phyloP scores from a whole-genome alignment of 192 early-diverging fungal species.

The Pecoramyces ruminantium region DNA sequence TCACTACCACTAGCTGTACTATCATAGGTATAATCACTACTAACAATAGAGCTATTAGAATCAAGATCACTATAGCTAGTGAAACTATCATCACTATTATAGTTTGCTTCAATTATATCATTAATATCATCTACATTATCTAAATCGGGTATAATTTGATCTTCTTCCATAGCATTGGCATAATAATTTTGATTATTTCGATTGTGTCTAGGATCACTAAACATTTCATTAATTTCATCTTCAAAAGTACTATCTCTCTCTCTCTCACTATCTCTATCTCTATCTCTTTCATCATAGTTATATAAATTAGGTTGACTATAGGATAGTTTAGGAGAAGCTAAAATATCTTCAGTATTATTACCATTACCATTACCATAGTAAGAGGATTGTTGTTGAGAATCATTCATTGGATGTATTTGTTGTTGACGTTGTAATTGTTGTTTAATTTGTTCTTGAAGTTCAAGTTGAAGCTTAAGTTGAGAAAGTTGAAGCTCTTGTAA shows the following conservation, averaged over 20 bases:
- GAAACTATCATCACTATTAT: not conserved
- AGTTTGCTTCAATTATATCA: not conserved
- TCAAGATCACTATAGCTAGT: not conserved
- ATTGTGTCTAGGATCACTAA: not conserved
- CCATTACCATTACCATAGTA: too few species aligned
- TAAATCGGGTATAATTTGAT: not conserved
- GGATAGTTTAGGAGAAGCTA: too few species aligned
- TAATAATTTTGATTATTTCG: not conserved
- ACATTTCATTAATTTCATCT: not conserved
- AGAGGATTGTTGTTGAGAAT: not conserved
- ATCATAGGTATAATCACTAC: not conserved
- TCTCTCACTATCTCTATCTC: too few species aligned
- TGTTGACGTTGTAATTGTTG: not conserved
- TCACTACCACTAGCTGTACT: not conserved
- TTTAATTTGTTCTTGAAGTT: not conserved
- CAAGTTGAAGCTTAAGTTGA: not conserved
- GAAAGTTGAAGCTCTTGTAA: not conserved
- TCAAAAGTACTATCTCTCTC: too few species aligned
- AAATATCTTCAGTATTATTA: too few species aligned
- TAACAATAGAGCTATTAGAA: not conserved
- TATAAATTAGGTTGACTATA: too few species aligned
- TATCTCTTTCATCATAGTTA: too few species aligned
- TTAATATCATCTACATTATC: not conserved
- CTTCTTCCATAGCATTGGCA: not conserved
- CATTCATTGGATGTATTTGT: not conserved